Evolutionary conservation across 352 stramenopile species (phyloP).

Genomic region (Phytopythium cucurbitacearum): DNA sequence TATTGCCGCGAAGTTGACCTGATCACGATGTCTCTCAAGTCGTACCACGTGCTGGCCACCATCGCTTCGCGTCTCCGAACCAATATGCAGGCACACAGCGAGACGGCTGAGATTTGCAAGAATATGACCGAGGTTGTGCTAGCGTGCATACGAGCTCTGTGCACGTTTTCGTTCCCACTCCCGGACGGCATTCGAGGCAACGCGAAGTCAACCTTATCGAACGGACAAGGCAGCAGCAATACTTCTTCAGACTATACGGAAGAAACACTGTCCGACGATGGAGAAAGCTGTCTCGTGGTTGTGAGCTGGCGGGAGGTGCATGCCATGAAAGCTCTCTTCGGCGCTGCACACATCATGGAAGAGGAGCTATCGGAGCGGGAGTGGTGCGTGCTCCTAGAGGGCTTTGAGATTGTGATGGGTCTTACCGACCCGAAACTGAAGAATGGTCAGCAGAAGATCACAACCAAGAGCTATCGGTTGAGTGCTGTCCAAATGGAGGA

Average conservation of each 20-base stretch:
- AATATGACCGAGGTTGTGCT: slow-evolving; percentile 77
- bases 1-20: slow-evolving; percentile 80
- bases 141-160: slow-evolving; percentile 64
- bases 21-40: slow-evolving; percentile 78
- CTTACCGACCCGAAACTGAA: slow-evolving; percentile 72
- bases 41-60: slow-evolving; percentile 78
- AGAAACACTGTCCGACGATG: slow-evolving; percentile 43
- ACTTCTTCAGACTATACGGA: slow-evolving; percentile 21
- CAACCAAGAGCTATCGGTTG: slow-evolving; percentile 73
- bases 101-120: slow-evolving; percentile 33
- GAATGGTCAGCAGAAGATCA: slow-evolving; percentile 63
- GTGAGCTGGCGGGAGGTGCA: slow-evolving; percentile 83
- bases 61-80: slow-evolving; percentile 63
- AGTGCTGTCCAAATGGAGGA: slow-evolving; percentile 72
- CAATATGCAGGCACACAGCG: slow-evolving; percentile 35
- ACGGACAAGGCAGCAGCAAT: slow-evolving; percentile 9
- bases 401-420: slow-evolving; percentile 79
- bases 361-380: slow-evolving; percentile 72
- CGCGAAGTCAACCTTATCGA: slow-evolving; percentile 23
- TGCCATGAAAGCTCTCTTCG: slow-evolving; percentile 86
- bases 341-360: slow-evolving; percentile 82
- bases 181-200: slow-evolving; percentile 57
- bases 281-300: slow-evolving; percentile 55
- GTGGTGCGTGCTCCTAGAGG: slow-evolving; percentile 72
- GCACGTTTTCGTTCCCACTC: slow-evolving; percentile 76